Evolutionary conservation across 352 stramenopile species (phyloP).

Genomic region (Lagenidium sp.): DNA sequence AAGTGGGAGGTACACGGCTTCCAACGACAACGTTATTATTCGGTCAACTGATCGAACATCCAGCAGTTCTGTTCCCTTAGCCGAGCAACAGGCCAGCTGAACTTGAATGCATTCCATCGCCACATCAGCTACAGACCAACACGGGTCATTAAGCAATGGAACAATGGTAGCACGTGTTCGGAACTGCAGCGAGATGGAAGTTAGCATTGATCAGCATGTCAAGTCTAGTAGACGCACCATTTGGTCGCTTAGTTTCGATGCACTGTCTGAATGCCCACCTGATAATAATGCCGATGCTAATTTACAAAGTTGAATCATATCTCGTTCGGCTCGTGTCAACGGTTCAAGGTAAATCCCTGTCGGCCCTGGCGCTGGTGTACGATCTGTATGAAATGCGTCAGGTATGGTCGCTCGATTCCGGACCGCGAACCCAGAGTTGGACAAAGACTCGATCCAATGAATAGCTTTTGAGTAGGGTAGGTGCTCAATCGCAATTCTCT

Average conservation of each 20-base stretch:
- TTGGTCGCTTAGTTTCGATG: constrained; percentile 4
- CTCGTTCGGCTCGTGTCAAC: constrained; percentile 1
- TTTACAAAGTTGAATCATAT: constrained; percentile 5
- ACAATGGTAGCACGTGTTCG: constrained; percentile 3
- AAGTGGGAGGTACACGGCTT: neutral
- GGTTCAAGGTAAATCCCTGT: constrained; percentile 3
- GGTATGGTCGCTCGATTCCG: no score
- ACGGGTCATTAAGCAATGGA: constrained; percentile 5
- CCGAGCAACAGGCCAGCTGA: neutral
- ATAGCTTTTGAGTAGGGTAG: no score
- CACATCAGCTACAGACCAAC: constrained; percentile 1
- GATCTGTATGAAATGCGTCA: no score
- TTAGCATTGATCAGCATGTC: no score
- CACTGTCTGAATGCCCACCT: neutral
- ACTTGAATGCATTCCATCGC: constrained; percentile 5
- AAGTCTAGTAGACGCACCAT: constrained; percentile 7
- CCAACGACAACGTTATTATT: constrained; percentile 1
- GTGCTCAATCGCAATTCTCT: no score
- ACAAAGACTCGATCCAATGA: no score
- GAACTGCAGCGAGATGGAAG: no score
- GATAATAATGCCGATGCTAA: constrained; percentile 3
- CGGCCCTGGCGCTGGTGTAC: no score
- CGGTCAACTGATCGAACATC: neutral
- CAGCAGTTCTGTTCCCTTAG: neutral
- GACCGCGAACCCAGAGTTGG: no score